These are phyloP conservation scores for Penicillium sp. DNA, from an alignment of 2,329 filamentous ascomycete genomes.

Conservation along the genomic window DNA sequence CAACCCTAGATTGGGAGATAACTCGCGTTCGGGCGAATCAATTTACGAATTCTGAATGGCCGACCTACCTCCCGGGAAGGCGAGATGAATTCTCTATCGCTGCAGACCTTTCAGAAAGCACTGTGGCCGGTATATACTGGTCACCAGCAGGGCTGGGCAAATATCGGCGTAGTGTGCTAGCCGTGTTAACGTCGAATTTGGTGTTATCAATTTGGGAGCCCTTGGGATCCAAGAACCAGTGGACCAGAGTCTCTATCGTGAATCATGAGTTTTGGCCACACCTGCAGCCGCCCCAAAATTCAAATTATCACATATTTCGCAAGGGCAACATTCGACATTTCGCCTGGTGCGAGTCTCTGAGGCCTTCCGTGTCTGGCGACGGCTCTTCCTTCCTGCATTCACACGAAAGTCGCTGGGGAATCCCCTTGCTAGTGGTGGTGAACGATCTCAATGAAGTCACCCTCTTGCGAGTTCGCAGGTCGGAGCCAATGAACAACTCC, in stretches of 20 bases:
- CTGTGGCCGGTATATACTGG: constrained; percentile 52
- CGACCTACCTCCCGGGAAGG: constrained; percentile 45
- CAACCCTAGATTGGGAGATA: constrained; percentile 32
- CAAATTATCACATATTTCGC: constrained; percentile 23
- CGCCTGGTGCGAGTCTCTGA: constrained; percentile 39
- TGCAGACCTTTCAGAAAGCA: constrained; percentile 55
- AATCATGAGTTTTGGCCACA: constrained; percentile 48
- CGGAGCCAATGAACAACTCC: constrained; percentile 2
- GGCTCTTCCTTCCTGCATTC: constrained; percentile 8
- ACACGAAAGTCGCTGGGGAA: constrained; percentile 34
- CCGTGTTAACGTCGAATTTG: constrained; percentile 55
- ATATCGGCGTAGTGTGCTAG: constrained; percentile 53
- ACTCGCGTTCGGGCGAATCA: constrained; percentile 48
- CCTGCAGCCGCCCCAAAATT: constrained; percentile 30
- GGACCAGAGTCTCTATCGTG: constrained; percentile 52
- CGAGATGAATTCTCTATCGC: constrained; percentile 53
- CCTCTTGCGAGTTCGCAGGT: constrained; percentile 28
- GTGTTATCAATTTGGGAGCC: constrained; percentile 56
- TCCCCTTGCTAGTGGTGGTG: constrained; percentile 35
- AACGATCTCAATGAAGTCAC: constrained; percentile 42
- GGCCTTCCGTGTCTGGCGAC: constrained; percentile 13
- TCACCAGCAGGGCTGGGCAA: constrained; percentile 55
- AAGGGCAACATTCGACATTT: constrained; percentile 41
- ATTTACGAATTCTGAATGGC: constrained; percentile 52
- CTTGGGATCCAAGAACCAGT: constrained; percentile 45